These are phyloP conservation scores for Neurospora pannonica DNA, from an alignment of 495 filamentous ascomycete species.

Conservation along the genomic window DNA sequence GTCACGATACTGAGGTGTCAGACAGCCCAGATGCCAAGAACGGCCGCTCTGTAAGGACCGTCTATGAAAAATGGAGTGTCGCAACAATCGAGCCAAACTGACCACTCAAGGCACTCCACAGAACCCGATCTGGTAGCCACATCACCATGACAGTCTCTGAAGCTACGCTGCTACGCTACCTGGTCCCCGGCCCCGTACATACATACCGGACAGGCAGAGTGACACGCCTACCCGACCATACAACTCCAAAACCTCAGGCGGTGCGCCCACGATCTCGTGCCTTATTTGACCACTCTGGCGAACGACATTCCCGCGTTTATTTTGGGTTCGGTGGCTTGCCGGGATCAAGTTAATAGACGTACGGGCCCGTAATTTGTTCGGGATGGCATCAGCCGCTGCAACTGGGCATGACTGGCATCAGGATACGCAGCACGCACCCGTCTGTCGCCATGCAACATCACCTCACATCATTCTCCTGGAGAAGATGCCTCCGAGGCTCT, in stretches of 20 bases:
- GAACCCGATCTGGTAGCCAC: neutral
- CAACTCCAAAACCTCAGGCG: neutral
- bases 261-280: neutral
- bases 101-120: neutral
- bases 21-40: neutral
- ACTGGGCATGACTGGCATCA: neutral
- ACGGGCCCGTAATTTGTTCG: conserved; percentile 7
- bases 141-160: neutral
- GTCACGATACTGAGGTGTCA: neutral
- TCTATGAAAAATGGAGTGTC: neutral
- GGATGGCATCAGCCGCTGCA: conserved; percentile 16
- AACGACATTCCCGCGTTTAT: conserved; percentile 7
- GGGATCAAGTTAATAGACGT: neutral
- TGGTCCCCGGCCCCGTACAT: neutral
- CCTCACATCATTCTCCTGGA: neutral
- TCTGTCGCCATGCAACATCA: neutral
- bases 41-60: neutral
- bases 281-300: neutral
- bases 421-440: neutral
- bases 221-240: neutral
- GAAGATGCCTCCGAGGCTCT: neutral
- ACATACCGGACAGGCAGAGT: neutral
- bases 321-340: conserved; percentile 12
- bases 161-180: neutral
- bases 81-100: neutral